A percentile compares a stretch with the other conserved stretches of the same genome.
phyloP scores from a whole-genome alignment of 2,329 filamentous ascomycete genomes.

The Trichoderma koningii region DNA sequence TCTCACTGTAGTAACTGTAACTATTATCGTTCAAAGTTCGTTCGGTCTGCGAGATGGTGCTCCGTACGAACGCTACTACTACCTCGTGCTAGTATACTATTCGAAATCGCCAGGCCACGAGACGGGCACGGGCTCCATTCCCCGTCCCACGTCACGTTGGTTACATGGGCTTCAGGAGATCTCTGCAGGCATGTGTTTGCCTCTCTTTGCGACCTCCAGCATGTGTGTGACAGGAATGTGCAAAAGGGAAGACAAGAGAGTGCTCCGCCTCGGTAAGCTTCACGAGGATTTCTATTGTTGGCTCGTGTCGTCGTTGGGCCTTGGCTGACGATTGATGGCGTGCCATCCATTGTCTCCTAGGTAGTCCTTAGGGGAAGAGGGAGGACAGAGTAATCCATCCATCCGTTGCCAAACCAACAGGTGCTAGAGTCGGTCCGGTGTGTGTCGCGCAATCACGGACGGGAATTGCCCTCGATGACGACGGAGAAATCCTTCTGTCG shows the following conservation, averaged over 20 bases:
- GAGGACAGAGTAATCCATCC: not conserved
- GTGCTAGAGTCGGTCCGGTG: not conserved
- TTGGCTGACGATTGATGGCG: not conserved
- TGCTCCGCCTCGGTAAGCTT: no score
- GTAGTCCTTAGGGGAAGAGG: not conserved
- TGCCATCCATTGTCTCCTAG: no score
- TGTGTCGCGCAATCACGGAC: conserved; percentile 7
- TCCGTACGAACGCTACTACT: not conserved
- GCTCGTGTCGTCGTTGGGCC: not conserved
- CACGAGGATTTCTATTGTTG: no score
- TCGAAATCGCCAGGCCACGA: not conserved
- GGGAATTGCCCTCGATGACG: conserved; percentile 7
- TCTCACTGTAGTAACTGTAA: not conserved
- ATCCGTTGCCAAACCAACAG: not conserved
- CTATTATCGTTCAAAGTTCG: no score
- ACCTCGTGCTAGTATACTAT: no score
- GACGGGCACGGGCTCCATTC: conserved; percentile 9
- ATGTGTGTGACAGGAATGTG: no score
- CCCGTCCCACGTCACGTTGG: conserved; percentile 8
- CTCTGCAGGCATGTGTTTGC: not conserved
- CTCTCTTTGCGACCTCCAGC: not conserved
- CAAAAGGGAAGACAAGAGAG: no score
- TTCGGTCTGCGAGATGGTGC: conserved; percentile 1
- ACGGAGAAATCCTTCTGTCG: conserved; percentile 2
- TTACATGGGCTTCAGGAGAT: not conserved